Evolutionary conservation across 1,284 basidiomycete species (phyloP).

Genomic region (Gastroboletus turbinatus): DNA sequence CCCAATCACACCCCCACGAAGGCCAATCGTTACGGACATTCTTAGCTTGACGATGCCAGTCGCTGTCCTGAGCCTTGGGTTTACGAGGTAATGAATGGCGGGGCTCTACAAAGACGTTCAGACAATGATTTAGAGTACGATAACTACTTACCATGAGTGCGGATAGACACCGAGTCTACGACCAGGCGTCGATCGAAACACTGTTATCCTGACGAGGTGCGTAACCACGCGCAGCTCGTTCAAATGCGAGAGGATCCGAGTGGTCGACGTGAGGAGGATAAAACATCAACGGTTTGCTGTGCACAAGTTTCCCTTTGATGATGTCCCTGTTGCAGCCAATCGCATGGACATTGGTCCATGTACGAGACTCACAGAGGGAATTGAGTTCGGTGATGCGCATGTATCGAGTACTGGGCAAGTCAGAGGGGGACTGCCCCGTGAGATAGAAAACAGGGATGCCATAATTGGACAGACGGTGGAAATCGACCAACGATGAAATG

Average conservation of each 20-base stretch:
- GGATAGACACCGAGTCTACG: neutral
- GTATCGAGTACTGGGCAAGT: neutral
- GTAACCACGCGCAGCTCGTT: conserved; percentile 2
- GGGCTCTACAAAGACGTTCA: neutral
- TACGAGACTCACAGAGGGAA: neutral
- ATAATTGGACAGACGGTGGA: neutral
- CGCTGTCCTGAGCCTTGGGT: neutral
- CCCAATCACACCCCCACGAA: conserved; percentile 5
- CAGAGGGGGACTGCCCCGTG: neutral
- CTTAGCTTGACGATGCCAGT: neutral
- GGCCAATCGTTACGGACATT: neutral
- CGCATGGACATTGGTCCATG: neutral
- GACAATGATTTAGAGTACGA: no score
- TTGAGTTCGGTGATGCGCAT: neutral
- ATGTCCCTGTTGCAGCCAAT: neutral
- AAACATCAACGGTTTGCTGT: conserved; percentile 7
- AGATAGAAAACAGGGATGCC: conserved; percentile 2
- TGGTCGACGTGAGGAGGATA: conserved; percentile 3
- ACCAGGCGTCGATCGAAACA: neutral
- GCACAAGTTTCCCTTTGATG: neutral
- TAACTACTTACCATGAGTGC: no score
- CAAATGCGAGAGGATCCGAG: neutral
- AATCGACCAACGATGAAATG: neutral
- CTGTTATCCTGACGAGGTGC: neutral
- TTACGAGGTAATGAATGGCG: neutral